Base-by-base conservation (phyloP, 1,284 basidiomycete species). In the Salmacisia buchloeana region DNA sequence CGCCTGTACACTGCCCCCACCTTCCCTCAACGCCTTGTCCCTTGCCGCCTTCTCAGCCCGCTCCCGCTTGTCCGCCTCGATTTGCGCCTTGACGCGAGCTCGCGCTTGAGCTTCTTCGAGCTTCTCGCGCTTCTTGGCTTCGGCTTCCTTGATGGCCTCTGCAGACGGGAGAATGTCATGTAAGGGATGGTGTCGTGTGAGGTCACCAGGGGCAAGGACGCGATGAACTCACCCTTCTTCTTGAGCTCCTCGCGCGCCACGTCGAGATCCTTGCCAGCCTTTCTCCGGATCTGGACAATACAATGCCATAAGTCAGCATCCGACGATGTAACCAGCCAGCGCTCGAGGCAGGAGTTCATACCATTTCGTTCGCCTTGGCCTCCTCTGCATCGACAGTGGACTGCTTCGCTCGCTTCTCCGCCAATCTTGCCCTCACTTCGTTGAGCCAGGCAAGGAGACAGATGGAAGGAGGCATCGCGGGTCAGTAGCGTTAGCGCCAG, bases 21-120 rank as follows among this genome's bases (percentile, higher is more conserved):
- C 74, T 36, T 77, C 67, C 29, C 76, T 68, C 49, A 65, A 59
- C 5, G 73, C 75, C 60, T 79, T 79, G 39, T 79, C 77, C 2
- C 65, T 67, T 3, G 75, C 74, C 15, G 72, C 74, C 60, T 71
- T 75, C 2, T 69, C 75, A 7, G 76, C 76, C 3, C 77, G 68
- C 49, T 74, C 74, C 7, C 71, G 67, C 64, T 79, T 79, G 62
- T 79, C 77, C 9, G 71, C 71, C 56, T 78, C 77, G 52, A 79
- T 79, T 61, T 79, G 76, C 15, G 69, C 75, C 38, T 71, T 74
- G 36, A 79, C 64, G 34, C 72, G 70, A 23, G 69, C 73, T 60
- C 75, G 77, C 58, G 77, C 77, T 1, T 69, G 67, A 12, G 65
- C 65, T 49, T 79, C 75, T 4, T 71, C 76, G 6, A 60, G 57